Evolutionary conservation across 1,284 basidiomycete genomes (phyloP).

Genomic region (Psilocybe mexicana): DNA sequence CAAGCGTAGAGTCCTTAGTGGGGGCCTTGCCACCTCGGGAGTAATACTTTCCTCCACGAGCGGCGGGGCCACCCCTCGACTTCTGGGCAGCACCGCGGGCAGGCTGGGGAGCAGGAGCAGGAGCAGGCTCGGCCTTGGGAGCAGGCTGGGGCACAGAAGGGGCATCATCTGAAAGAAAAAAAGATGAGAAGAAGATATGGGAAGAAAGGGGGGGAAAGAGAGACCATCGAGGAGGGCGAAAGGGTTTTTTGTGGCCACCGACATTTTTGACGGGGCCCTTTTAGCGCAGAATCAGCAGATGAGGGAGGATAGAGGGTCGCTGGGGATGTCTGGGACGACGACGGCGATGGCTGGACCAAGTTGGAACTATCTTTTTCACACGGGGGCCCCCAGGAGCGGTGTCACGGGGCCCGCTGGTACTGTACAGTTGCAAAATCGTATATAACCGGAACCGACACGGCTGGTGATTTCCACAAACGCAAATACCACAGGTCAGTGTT

Average conservation of each 20-base stretch:
- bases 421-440: conserved; percentile 49
- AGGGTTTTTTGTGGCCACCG: conserved; percentile 83
- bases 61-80: conserved; percentile 59
- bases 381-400: conserved; percentile 28
- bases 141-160: conserved; percentile 38
- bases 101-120: conserved; percentile 43
- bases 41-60: conserved; percentile 77
- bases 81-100: conserved; percentile 45
- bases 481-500: conserved; percentile 59
- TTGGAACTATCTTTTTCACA: conserved; percentile 20
- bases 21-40: conserved; percentile 56
- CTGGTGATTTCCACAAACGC: conserved; percentile 41
- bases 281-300: conserved; percentile 41
- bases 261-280: conserved; percentile 75
- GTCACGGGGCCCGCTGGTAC: conserved; percentile 45
- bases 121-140: conserved; percentile 37
- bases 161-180: conserved; percentile 45
- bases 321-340: conserved; percentile 21
- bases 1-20: conserved; percentile 37
- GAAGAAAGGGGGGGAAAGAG: conserved; percentile 26
- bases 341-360: conserved; percentile 12
- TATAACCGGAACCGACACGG: conserved; percentile 19
- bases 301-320: conserved; percentile 20
- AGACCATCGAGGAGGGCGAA: conserved; percentile 78
- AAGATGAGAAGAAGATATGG: conserved; percentile 16